Conservation (phyloP, 495 filamentous ascomycete species). For the Trichoderma orchidacearum region DNA sequence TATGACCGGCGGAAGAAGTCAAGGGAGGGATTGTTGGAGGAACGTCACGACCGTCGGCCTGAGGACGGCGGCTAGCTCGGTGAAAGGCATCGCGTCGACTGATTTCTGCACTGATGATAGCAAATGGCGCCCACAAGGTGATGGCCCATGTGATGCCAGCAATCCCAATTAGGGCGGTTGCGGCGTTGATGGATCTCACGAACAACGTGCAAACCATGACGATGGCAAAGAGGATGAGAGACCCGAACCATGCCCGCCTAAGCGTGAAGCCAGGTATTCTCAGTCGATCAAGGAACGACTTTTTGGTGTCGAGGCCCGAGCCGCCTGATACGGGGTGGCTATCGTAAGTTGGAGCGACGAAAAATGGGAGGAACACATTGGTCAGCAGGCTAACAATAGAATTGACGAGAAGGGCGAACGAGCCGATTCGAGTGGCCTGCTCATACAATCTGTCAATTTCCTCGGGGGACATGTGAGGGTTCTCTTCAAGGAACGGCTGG, state of each 20-base stretch:
- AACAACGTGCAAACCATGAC: conserved; percentile 75
- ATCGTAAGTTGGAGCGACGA: conserved; percentile 64
- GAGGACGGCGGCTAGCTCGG: conserved; percentile 29
- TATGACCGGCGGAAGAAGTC: conserved; percentile 2
- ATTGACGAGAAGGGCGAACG: conserved; percentile 76
- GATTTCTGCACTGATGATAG: conserved; percentile 80
- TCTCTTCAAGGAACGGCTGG: conserved; percentile 59
- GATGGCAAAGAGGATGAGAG: conserved; percentile 62
- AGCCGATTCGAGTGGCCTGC: conserved; percentile 65
- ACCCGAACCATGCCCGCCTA: conserved; percentile 70
- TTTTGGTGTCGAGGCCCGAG: conserved; percentile 3
- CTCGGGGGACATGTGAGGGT: conserved; percentile 59
- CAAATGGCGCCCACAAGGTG: conserved; percentile 84
- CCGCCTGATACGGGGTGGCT: conserved; percentile 16
- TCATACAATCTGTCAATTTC: conserved; percentile 72
- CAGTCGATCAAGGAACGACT: conserved; percentile 37
- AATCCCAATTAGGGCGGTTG: conserved; percentile 59
- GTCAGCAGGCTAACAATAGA: conserved; percentile 66
- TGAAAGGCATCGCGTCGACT: conserved; percentile 59
- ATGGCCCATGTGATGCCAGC: conserved; percentile 83
- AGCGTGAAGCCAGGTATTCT: conserved; percentile 72
- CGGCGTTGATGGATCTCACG: conserved; percentile 48
- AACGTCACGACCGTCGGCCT: not conserved
- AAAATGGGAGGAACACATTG: conserved; percentile 69
- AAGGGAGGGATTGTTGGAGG: not conserved